Conservation (phyloP, 2,329 filamentous ascomycete species). For the Aureobasidium sp. region DNA sequence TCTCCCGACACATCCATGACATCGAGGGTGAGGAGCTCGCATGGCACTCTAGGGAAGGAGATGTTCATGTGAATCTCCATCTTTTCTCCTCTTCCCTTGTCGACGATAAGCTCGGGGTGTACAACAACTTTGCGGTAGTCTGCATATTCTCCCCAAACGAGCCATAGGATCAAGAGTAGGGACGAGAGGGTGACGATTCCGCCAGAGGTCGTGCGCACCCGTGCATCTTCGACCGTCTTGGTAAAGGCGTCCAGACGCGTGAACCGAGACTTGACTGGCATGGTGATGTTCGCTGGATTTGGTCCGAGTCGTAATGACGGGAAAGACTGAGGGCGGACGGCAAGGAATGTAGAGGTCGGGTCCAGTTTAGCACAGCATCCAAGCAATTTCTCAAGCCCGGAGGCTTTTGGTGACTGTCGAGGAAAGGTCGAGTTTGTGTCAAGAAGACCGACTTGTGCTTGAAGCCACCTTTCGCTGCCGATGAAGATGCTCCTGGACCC, state of each 20-base stretch:
- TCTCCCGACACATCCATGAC: slow-evolving; percentile 99
- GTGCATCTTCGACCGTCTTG: slow-evolving; percentile 97
- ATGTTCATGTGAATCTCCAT: slow-evolving; percentile 99
- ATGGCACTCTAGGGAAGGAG: slow-evolving; percentile 87
- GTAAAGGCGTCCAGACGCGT: slow-evolving; percentile 97
- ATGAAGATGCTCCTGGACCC: neutral
- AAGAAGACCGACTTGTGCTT: neutral
- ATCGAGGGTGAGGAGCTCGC: slow-evolving; percentile 90
- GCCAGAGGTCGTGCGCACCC: slow-evolving; percentile 89
- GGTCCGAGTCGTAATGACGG: neutral
- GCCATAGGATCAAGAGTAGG: slow-evolving; percentile 76
- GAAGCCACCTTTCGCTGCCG: slow-evolving; percentile 8
- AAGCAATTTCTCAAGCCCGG: slow-evolving; percentile 7
- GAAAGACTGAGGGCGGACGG: neutral
- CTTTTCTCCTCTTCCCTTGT: slow-evolving; percentile 93
- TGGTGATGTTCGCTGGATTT: slow-evolving; percentile 31
- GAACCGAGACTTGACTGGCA: slow-evolving; percentile 89
- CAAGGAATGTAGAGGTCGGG: neutral
- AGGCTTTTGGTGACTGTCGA: neutral
- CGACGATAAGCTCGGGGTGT: slow-evolving; percentile 86
- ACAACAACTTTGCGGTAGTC: slow-evolving; percentile 84
- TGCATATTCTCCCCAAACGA: slow-evolving; percentile 91
- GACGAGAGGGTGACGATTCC: slow-evolving; percentile 91
- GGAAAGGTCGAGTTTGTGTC: neutral
- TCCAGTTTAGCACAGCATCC: neutral